Percentiles rank a stretch among this genome's conserved stretches.
Evolutionary conservation across 2,329 filamentous ascomycete species (phyloP).

Genomic region (Trichoderma simmonsii): DNA sequence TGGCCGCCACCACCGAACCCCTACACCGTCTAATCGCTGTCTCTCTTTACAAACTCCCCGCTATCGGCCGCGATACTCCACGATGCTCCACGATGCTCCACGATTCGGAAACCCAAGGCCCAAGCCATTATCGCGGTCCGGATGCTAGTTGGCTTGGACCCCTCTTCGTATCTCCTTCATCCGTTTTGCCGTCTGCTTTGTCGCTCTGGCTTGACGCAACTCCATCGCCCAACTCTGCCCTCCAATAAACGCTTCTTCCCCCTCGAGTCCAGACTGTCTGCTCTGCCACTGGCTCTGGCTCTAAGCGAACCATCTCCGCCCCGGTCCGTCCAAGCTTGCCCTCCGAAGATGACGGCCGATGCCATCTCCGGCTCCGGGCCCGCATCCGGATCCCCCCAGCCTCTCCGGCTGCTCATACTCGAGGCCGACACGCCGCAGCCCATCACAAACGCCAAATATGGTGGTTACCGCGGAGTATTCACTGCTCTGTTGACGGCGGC

Average conservation of each 20-base stretch:
- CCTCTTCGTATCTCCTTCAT: not conserved
- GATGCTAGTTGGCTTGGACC: not conserved
- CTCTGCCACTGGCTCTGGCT: not conserved
- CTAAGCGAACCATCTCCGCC: not conserved
- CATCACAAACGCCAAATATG: constrained; percentile 61
- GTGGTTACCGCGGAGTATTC: constrained; percentile 71
- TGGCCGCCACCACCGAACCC: not conserved
- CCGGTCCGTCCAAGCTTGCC: not conserved
- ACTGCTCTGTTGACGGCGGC: constrained; percentile 55
- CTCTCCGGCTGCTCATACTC: constrained; percentile 78
- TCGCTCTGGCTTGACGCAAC: constrained; percentile 4
- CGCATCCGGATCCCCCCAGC: constrained; percentile 31
- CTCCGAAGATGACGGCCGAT: constrained; percentile 11
- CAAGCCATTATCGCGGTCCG: not conserved
- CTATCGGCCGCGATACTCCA: constrained; percentile 16
- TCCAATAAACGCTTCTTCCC: not conserved
- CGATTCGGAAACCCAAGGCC: constrained; percentile 9
- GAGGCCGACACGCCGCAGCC: constrained; percentile 79
- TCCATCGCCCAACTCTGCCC: not conserved
- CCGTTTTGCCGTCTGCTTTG: not conserved
- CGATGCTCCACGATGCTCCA: constrained; percentile 18
- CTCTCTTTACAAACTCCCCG: not conserved
- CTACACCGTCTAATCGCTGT: constrained; percentile 12
- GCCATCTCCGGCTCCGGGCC: constrained; percentile 13
- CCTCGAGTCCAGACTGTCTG: not conserved